phyloP scores from a whole-genome alignment of 345 rosid genomes.

The Corymbia maculata region DNA sequence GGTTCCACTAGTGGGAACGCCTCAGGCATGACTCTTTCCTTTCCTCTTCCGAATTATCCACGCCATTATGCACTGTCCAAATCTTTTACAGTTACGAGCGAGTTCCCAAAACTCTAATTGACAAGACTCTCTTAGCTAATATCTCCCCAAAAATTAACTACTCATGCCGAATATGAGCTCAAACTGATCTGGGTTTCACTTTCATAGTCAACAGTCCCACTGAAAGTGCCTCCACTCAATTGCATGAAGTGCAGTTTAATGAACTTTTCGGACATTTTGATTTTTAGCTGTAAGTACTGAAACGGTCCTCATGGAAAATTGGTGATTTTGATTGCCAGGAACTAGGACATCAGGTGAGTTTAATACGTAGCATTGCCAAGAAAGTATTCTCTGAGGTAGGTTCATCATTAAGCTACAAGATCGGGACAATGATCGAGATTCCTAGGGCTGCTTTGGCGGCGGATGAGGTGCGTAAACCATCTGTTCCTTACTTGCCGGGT shows the following conservation, averaged over 20 bases:
- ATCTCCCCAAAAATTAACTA: not conserved
- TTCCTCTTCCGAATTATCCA: not conserved
- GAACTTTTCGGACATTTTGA: not conserved
- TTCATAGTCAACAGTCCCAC: not conserved
- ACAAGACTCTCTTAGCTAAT: not conserved
- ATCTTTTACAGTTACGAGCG: not conserved
- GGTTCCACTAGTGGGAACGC: slow-evolving; percentile 99
- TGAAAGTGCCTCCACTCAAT: not conserved
- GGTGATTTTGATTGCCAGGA: slow-evolving; percentile 34
- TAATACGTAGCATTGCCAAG: slow-evolving; percentile 52
- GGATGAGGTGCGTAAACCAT: slow-evolving; percentile 52
- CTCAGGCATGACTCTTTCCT: slow-evolving; percentile 43
- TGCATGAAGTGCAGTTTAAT: not conserved
- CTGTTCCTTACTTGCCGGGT: not conserved
- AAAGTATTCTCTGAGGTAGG: slow-evolving; percentile 72
- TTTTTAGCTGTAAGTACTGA: not conserved
- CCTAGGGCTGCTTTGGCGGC: slow-evolving; percentile 95
- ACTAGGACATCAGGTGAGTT: slow-evolving; percentile 62
- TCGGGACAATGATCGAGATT: slow-evolving; percentile 97
- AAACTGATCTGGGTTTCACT: not conserved
- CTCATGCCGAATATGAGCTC: not conserved
- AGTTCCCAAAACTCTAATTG: not conserved
- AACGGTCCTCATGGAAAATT: not conserved
- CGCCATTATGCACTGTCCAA: not conserved
- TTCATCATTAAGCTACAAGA: slow-evolving; percentile 53